Percentiles rank a stretch among this genome's conserved stretches.
Conservation (phyloP, 2,329 filamentous ascomycete species). For the Chaetomiaceae sp. region DNA sequence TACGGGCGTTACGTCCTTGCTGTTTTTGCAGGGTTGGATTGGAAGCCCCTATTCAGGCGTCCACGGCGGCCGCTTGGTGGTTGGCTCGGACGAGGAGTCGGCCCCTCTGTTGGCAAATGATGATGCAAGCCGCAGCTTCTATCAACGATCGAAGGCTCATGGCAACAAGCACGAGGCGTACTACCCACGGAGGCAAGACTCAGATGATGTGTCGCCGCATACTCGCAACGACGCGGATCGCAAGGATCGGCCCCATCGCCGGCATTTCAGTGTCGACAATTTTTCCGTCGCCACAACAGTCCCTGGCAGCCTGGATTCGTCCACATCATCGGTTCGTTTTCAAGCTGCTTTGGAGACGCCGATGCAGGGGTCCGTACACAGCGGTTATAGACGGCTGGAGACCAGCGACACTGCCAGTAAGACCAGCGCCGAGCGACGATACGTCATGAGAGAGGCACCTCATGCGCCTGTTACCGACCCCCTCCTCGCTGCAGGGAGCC, state of each 20-base stretch:
- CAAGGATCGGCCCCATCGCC: slow-evolving; percentile 18
- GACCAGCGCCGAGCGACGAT: slow-evolving; percentile 19
- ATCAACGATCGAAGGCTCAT: background rate
- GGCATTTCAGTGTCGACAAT: slow-evolving; percentile 28
- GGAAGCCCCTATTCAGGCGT: slow-evolving; percentile 9
- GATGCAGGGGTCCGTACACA: background rate
- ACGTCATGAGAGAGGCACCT: slow-evolving; percentile 27
- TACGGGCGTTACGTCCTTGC: slow-evolving; percentile 14
- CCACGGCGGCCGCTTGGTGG: background rate
- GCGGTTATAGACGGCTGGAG: background rate
- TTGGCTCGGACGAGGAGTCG: slow-evolving; percentile 21
- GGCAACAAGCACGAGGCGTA: slow-evolving; percentile 6
- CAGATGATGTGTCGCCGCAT: slow-evolving; percentile 10
- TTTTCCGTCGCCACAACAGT: slow-evolving; percentile 23
- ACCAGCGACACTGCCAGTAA: slow-evolving; percentile 6
- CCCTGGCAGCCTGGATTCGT: slow-evolving; percentile 19
- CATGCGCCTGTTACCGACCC: slow-evolving; percentile 26
- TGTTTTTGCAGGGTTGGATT: slow-evolving; percentile 26
- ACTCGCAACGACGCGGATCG: slow-evolving; percentile 2
- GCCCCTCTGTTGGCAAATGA: slow-evolving; percentile 19
- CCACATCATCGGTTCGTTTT: slow-evolving; percentile 22
- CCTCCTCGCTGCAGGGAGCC: slow-evolving; percentile 23
- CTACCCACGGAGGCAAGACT: slow-evolving; percentile 2
- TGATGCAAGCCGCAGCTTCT: background rate
- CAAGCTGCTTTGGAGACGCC: slow-evolving; percentile 24